These are phyloP conservation scores for Periglandula ipomoeae DNA, from an alignment of 2,329 filamentous ascomycete species.

Conservation along the genomic window DNA sequence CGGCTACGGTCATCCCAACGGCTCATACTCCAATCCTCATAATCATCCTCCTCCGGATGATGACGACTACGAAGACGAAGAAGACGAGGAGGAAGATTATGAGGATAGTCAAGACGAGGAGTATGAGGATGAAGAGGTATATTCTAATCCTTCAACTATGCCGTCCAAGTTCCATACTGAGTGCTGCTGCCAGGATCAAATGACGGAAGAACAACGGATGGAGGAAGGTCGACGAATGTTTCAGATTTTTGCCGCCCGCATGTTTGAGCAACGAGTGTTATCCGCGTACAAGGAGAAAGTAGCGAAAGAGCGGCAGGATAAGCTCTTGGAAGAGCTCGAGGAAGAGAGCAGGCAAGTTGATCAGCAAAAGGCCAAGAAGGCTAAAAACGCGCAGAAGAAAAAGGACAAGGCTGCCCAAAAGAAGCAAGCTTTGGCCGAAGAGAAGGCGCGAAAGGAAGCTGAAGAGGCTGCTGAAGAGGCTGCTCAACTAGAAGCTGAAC, in stretches of 20 bases:
- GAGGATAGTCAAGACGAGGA: conserved; percentile 55
- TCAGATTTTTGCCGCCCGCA: conserved; percentile 95
- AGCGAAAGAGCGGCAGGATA: conserved; percentile 80
- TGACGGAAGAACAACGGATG: conserved; percentile 99
- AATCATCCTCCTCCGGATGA: conserved; percentile 70
- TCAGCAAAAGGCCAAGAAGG: conserved; percentile 83
- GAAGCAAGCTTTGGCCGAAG: conserved; percentile 82
- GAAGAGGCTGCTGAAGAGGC: conserved; percentile 85
- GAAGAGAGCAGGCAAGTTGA: conserved; percentile 71
- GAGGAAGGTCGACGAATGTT: conserved; percentile 98
- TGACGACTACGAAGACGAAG: conserved; percentile 63
- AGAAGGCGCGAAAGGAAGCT: conserved; percentile 78
- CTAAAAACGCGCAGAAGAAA: conserved; percentile 86
- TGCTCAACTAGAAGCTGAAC: conserved; percentile 64
- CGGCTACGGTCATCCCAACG: conserved; percentile 51
- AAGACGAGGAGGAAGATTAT: conserved; percentile 52
- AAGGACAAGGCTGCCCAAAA: conserved; percentile 90
- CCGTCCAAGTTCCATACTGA: conserved; percentile 32
- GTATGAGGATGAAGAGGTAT: conserved; percentile 74
- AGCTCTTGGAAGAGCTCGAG: conserved; percentile 82
- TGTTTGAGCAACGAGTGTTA: conserved; percentile 97
- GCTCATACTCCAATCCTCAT: conserved; percentile 50
- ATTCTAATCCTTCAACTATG: conserved; percentile 31
- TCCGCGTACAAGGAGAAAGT: conserved; percentile 98
- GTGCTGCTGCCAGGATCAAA: conserved; percentile 63